Evolutionary conservation across 352 stramenopile species (phyloP), one percentile per base, ranked within the genome.

Genomic region (Pseudoperonospora humuli): DNA sequence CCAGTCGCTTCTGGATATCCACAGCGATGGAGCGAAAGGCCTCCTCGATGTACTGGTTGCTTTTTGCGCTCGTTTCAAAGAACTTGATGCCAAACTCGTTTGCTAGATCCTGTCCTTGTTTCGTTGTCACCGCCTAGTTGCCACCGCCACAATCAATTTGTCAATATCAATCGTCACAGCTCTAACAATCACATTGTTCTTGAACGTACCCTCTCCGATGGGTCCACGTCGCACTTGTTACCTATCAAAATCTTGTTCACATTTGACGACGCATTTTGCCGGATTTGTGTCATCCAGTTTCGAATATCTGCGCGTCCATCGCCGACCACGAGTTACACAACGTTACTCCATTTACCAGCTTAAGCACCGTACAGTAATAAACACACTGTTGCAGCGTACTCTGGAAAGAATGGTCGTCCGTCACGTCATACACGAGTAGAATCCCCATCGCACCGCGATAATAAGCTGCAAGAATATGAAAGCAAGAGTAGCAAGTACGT

Each of bases 201-300:
- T 24, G n/a, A 32, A 64, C 77, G 45, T 50, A 97, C 91, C 59
- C 96, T 89, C 55, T 98, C 86, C 7, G 89, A 95, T n/a, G 75
- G 66, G 51, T 97, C 83, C 14, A 99, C 82, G 72, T 99, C 97
- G 52, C 87, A 97, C 71, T 99, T 99, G 84, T 99, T 99, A 37
- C 96, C 97, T 19, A 99, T 95, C 7, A 99, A 75, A 28, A 99
- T 94, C 71, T 98, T 99, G 76, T 98, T 98, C 18, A 98, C 93
- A 74, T 98, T 98, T 56, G 96, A 95, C 48, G 98, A 97, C 20
- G 96, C 97, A 60, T 99, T 97, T 69, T 99, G 95, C 64, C 95
- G 71, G 61, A 93, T 93, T 64, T 93, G 81, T 44, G 78, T 89
- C 81, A 93, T 93, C 81, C 81, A 93, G 50, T 93, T 93, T 52